phyloP scores from a whole-genome alignment of 495 filamentous ascomycete species.

The Penicillium cosmopolitanum region DNA sequence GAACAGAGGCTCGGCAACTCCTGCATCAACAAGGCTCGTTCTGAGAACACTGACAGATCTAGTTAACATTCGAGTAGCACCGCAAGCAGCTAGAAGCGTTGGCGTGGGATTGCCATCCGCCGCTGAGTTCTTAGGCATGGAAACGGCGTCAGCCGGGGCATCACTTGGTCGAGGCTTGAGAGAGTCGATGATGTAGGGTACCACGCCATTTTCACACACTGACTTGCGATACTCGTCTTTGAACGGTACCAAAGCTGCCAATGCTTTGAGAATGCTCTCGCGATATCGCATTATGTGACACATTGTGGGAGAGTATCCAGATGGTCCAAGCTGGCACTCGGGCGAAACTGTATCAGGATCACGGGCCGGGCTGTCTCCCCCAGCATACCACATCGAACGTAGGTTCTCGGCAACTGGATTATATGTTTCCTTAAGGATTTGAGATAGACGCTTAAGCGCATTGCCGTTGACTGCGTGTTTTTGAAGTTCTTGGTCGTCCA shows the following conservation, averaged over 20 bases:
- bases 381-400: conserved; percentile 47
- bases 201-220: conserved; percentile 77
- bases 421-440: conserved; percentile 75
- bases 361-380: conserved; percentile 28
- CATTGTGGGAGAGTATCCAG: conserved; percentile 64
- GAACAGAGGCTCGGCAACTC: conserved; percentile 79
- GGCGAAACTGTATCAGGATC: conserved; percentile 27
- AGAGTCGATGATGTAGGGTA: conserved; percentile 82
- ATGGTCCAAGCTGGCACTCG: conserved; percentile 55
- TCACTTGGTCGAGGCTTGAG: conserved; percentile 61
- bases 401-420: conserved; percentile 45
- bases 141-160: conserved; percentile 28
- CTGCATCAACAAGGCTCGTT: conserved; percentile 84
- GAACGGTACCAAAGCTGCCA: conserved; percentile 76
- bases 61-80: conserved; percentile 73
- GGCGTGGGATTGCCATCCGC: conserved; percentile 54
- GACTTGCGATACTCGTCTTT: conserved; percentile 85
- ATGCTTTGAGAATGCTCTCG: conserved; percentile 74
- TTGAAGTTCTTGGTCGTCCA: conserved; percentile 75
- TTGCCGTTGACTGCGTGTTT: conserved; percentile 80
- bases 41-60: conserved; percentile 82
- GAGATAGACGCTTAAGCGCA: conserved; percentile 71
- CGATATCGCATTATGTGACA: conserved; percentile 77
- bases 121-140: conserved; percentile 42
- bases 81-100: conserved; percentile 86